Evolutionary conservation across 495 filamentous ascomycete species (phyloP).

Genomic region (Evansstolkia leycettana): DNA sequence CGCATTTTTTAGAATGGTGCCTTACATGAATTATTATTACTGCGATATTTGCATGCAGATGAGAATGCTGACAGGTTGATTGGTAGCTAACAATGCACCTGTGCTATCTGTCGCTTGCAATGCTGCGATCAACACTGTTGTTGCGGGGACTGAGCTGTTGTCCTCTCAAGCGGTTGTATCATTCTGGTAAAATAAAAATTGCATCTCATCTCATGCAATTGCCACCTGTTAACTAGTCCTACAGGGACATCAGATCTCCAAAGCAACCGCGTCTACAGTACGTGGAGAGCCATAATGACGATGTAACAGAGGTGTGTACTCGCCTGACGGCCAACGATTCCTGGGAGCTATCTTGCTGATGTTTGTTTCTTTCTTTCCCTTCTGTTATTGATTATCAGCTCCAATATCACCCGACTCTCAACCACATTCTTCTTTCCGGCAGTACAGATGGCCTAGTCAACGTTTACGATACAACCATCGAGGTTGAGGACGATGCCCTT

Average conservation of each 20-base stretch:
- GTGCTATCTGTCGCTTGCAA: constrained; percentile 61
- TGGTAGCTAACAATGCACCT: constrained; percentile 33
- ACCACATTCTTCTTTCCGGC: constrained; percentile 62
- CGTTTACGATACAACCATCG: constrained; percentile 60
- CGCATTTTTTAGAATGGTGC: no score
- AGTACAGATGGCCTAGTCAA: constrained; percentile 90
- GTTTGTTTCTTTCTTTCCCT: neutral
- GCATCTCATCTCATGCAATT: no score
- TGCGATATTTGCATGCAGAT: no score
- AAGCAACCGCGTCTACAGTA: constrained; percentile 46
- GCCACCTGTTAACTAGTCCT: constrained; percentile 23
- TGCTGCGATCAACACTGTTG: constrained; percentile 44
- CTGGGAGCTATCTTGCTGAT: no score
- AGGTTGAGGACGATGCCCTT: constrained; percentile 78
- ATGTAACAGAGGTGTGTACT: constrained; percentile 61
- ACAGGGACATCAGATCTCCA: constrained; percentile 57
- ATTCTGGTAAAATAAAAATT: constrained; percentile 61
- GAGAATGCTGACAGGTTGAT: constrained; percentile 1
- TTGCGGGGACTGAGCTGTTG: constrained; percentile 67
- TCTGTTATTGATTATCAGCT: constrained; percentile 36
- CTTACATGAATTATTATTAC: no score
- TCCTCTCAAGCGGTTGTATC: constrained; percentile 60
- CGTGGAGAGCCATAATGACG: constrained; percentile 82
- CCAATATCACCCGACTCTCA: constrained; percentile 54
- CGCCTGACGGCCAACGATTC: neutral